Conservation (phyloP, 352 stramenopile species). For the Pythium utonaiense region DNA sequence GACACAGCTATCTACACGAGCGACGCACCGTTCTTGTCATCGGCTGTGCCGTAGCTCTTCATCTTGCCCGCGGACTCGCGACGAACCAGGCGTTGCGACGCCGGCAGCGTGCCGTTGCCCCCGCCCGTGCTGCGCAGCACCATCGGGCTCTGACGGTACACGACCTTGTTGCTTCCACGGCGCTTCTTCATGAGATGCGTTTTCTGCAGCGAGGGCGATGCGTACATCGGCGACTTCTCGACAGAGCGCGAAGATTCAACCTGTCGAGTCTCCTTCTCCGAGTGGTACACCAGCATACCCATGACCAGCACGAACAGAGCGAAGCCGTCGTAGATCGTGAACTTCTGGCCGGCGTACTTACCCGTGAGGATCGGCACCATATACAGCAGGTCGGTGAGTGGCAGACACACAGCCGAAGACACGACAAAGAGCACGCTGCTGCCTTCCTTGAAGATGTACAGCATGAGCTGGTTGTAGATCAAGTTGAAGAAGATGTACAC, state of each 20-base stretch:
- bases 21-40: conserved; percentile 14
- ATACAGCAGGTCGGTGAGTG: conserved; percentile 82
- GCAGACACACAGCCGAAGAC: conserved; percentile 76
- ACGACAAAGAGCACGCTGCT: conserved; percentile 87
- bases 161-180: conserved; percentile 51
- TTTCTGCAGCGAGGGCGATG: conserved; percentile 79
- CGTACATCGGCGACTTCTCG: conserved; percentile 85
- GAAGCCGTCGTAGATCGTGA: conserved; percentile 88
- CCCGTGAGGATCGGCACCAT: conserved; percentile 80
- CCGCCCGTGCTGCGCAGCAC: conserved; percentile 41
- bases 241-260: conserved; percentile 47
- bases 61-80: conserved; percentile 40
- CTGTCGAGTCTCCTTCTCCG: conserved; percentile 80
- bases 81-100: conserved; percentile 58
- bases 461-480: conserved; percentile 87
- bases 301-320: conserved; percentile 85
- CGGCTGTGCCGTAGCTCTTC: conserved; percentile 50
- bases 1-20: conserved; percentile 15
- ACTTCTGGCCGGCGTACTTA: conserved; percentile 54
- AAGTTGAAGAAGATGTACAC: conserved; percentile 88
- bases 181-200: conserved; percentile 82
- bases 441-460: conserved; percentile 89
- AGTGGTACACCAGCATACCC: conserved; percentile 84
- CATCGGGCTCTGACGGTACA: conserved; percentile 84
- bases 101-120: conserved; percentile 30